A percentile compares a stretch with the other conserved stretches of the same genome.
phyloP scores from a whole-genome alignment of 805 yeast species.

The Helenozyma rhizophorensis region DNA sequence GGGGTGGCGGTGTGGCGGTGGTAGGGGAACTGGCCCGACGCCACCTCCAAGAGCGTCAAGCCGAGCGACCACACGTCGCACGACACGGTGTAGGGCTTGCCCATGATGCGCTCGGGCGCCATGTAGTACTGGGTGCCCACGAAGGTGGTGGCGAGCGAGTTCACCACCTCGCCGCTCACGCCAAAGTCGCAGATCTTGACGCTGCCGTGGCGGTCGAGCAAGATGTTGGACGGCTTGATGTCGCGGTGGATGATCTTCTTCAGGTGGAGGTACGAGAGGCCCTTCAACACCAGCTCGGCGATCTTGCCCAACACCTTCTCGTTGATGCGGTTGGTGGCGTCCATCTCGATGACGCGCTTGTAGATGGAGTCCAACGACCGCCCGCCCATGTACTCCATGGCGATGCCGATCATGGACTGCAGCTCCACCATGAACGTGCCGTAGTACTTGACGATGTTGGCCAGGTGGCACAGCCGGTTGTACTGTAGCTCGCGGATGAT shows the following conservation, averaged over 20 bases:
- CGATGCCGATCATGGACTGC: constrained; percentile 79
- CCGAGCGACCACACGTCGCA: constrained; percentile 98
- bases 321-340: constrained; percentile 76
- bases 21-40: constrained; percentile 87
- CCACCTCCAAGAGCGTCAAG: constrained; percentile 85
- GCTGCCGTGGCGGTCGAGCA: constrained; percentile 70
- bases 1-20: constrained; percentile 26
- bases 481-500: constrained; percentile 87
- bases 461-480: constrained; percentile 76
- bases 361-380: constrained; percentile 88
- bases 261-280: constrained; percentile 83
- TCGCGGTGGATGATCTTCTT: constrained; percentile 90
- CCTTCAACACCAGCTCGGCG: constrained; percentile 80
- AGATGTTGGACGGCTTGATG: constrained; percentile 91
- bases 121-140: constrained; percentile 97
- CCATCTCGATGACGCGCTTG: constrained; percentile 60
- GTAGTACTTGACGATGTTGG: constrained; percentile 84
- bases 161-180: constrained; percentile 94
- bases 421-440: constrained; percentile 84
- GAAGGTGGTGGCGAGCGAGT: constrained; percentile 91
- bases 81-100: constrained; percentile 91
- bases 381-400: constrained; percentile 98
- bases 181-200: constrained; percentile 97
- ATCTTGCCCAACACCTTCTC: constrained; percentile 90
- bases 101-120: constrained; percentile 98